Percentiles rank a stretch among this genome's conserved stretches.
Conservation (phyloP, 805 yeast genomes). For the Candida tallmaniae region DNA sequence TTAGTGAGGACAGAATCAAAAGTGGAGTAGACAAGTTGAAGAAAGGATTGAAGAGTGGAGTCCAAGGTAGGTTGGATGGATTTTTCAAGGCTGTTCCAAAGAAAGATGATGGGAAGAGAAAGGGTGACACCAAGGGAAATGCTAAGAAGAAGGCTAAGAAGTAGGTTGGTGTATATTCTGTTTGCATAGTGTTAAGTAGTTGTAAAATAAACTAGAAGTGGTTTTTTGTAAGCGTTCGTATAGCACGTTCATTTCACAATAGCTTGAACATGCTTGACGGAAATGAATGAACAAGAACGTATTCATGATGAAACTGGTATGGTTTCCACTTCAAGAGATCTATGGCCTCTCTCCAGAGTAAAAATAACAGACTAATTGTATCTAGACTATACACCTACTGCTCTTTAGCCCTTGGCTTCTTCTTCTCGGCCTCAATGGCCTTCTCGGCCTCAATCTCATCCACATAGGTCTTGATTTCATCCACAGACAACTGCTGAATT, state of each 20-base stretch:
- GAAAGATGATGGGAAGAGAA: slow-evolving; percentile 26
- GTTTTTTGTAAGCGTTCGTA: too few relatives aligned
- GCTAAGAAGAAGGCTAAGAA: slow-evolving; percentile 24
- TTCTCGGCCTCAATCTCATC: slow-evolving; percentile 84
- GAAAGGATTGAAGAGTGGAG: slow-evolving; percentile 79
- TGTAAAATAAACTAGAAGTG: too few relatives aligned
- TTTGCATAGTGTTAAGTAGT: background rate
- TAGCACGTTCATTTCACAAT: too few relatives aligned
- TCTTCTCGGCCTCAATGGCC: slow-evolving; percentile 75
- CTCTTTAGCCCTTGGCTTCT: slow-evolving; percentile 39
- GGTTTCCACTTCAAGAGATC: background rate
- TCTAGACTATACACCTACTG: slow-evolving; percentile 4
- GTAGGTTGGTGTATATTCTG: slow-evolving; percentile 4
- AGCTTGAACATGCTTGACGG: too few relatives aligned
- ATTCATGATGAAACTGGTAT: background rate
- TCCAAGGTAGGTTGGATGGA: slow-evolving; percentile 90
- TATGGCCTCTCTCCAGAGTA: background rate
- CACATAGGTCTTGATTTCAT: slow-evolving; percentile 70
- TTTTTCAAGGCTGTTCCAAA: slow-evolving; percentile 71
- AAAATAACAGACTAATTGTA: background rate
- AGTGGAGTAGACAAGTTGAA: slow-evolving; percentile 81
- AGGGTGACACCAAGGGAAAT: slow-evolving; percentile 23
- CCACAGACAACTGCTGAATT: slow-evolving; percentile 58
- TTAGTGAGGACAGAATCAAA: slow-evolving; percentile 86
- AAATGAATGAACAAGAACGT: background rate